Conservation (phyloP, 257 asterid species). For the Petunia axillaris region DNA sequence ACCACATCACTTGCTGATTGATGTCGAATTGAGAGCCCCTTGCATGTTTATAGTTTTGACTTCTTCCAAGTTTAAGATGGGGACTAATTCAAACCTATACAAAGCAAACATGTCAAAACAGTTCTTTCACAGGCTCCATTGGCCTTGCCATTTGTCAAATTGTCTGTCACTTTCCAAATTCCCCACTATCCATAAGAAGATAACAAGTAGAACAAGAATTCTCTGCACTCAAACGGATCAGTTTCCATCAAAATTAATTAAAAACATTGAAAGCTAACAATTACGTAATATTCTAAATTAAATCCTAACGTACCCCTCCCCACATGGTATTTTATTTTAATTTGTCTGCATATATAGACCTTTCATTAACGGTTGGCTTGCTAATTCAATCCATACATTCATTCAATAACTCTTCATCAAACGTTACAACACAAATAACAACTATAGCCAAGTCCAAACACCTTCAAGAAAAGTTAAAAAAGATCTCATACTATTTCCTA, state of each 20-base stretch:
- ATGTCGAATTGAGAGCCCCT: no score
- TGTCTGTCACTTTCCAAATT: neutral
- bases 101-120: no score
- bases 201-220: no score
- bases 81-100: no score
- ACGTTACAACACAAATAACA: neutral
- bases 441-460: constrained; percentile 8
- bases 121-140: no score
- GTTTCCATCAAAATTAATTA: neutral
- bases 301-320: neutral
- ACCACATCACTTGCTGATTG: no score
- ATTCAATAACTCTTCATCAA: neutral
- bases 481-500: neutral
- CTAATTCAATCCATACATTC: neutral
- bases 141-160: neutral
- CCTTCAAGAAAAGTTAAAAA: neutral
- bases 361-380: no score
- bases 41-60: no score
- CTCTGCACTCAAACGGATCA: constrained; percentile 4
- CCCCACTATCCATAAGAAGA: neutral
- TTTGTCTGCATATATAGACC: no score
- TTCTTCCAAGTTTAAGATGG: no score
- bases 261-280: neutral
- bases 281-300: neutral
- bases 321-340: neutral